Base-by-base conservation (phyloP, 176 grass and related monocot species). In the Themeda triandra region DNA sequence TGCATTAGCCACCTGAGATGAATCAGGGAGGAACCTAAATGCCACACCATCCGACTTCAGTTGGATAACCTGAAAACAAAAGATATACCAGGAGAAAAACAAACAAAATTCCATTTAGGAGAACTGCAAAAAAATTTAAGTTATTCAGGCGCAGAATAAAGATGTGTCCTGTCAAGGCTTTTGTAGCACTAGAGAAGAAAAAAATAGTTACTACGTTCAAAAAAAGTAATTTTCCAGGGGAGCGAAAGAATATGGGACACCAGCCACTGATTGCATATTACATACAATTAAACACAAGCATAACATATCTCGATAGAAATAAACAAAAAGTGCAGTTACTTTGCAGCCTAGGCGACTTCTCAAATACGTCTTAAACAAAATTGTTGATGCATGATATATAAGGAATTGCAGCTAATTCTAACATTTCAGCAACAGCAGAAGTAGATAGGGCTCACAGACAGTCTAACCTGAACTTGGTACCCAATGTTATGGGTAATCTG, bases 11-110 rank as follows among this genome's bases (percentile, higher is more conserved):
- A 98, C 89, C 78, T 98, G 91, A 83, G 87, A 93, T 72, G 92
- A 86, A 88, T 98, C 95, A 72, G 95, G 95, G 53, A 98, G 66
- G 77, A 95, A 98, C 35, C 95, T 90, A 70, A 98, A 93, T 2
- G 95, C 90, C 69, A 95, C 91, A 40, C 95, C 95, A 80, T 98
- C 77, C 7, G 90, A 82, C 85, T 93, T 95, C 23, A 98, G 77
- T 73, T 98, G 88, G 71, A 95, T 92, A 88, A 95, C 89, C 95
- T 98, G 86, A 30, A 87, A 82, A 23, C 14, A 71, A 48, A 86
- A 41, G 5, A n/a, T 11, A 30, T 0, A 76, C 13, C 11, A 14
- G 17, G 18, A 9, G 28, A 1, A 56, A 37, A 28, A 56, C 4
- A 2, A 10, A 32, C 6, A 56, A 8, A 19, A 35, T 15, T 35